Evolutionary conservation across 1,284 basidiomycete genomes (phyloP).

Genomic region (Ganoderma lucidum): DNA sequence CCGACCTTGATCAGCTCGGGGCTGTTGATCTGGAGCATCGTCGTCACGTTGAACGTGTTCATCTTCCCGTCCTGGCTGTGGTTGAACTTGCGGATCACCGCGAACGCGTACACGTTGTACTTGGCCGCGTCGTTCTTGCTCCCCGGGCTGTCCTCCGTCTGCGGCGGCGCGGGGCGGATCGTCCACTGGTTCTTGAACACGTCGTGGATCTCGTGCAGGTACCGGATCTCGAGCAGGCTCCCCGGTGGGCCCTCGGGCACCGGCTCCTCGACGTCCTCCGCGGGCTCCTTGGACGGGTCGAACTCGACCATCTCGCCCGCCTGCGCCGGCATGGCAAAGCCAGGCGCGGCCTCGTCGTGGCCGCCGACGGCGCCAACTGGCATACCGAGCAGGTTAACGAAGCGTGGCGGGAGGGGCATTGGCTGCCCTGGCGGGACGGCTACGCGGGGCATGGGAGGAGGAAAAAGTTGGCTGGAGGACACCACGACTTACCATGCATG

Average conservation of each 20-base stretch:
- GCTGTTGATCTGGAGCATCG: slow-evolving; percentile 58
- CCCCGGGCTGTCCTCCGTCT: slow-evolving; percentile 20
- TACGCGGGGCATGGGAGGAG: slow-evolving; percentile 13
- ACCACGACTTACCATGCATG: slow-evolving; percentile 14
- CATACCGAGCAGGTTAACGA: slow-evolving; percentile 24
- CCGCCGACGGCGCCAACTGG: slow-evolving; percentile 10
- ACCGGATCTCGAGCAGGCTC: slow-evolving; percentile 39
- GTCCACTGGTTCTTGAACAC: slow-evolving; percentile 38
- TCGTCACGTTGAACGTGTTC: slow-evolving; percentile 39
- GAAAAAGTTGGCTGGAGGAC: background rate
- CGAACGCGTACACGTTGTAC: slow-evolving; percentile 42
- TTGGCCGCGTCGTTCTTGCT: slow-evolving; percentile 35
- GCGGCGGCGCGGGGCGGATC: slow-evolving; percentile 37
- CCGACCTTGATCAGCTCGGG: slow-evolving; percentile 60
- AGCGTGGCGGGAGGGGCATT: slow-evolving; percentile 11
- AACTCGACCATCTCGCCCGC: slow-evolving; percentile 33
- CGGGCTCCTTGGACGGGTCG: slow-evolving; percentile 19
- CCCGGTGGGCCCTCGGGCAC: slow-evolving; percentile 37
- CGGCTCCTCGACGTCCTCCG: slow-evolving; percentile 26
- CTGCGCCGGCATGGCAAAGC: slow-evolving; percentile 32
- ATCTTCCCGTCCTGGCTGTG: slow-evolving; percentile 33
- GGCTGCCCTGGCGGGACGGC: slow-evolving; percentile 10
- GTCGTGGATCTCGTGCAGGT: slow-evolving; percentile 40
- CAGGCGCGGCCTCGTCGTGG: slow-evolving; percentile 18
- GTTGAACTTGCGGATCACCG: slow-evolving; percentile 41